Evolutionary conservation across 2,329 filamentous ascomycete genomes (phyloP), one percentile per base, ranked within the genome.

Genomic region (Sclerotinia trifoliorum): DNA sequence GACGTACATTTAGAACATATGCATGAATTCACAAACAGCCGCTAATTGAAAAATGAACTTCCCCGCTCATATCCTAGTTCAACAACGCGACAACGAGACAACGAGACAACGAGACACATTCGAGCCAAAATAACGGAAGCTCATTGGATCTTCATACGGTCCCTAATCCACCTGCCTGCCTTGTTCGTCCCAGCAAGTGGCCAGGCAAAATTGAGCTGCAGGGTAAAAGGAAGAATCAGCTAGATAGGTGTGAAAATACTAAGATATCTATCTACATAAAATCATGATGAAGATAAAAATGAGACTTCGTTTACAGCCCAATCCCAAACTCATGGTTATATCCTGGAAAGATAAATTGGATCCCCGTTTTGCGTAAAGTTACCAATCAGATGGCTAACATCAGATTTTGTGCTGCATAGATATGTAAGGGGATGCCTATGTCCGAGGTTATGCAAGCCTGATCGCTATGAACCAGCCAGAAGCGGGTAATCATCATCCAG

Each of bases 401-500:
- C 46, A 52, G 19, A 66, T 66, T 15, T 35, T 60, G 29, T 49
- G 21, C 24, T n/a, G n/a, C n/a, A n/a, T n/a, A n/a, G 52, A 29
- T 29, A 26, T 66, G 54, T 48, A 11, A 19, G 44, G 29, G 29
- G 29, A 39, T 42, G 5, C 29, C 29, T 29, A 42, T 48, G 29
- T 29, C 39, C 64, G 64, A 66, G 51, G 64, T 42, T 46, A 42
- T 66, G 64, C 52, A 66, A 66, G 26, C 42, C 42, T 66, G 15
- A 57, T 66, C 44, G 64, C 54, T 57, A 66, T 26, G 10, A 49
- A 54, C 1, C 61, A 64, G 49, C 61, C 61, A 62, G 32, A 64
- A 29, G 61, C 48, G 32, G 64, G 26, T 49, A 24, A 49, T 11
- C 44, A 35, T 17, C 13, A 51, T 58, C 19, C 11, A 62, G 44